Base-by-base conservation (phyloP, 2,329 filamentous ascomycete genomes). In the Mycosphaerelloides madeirae region DNA sequence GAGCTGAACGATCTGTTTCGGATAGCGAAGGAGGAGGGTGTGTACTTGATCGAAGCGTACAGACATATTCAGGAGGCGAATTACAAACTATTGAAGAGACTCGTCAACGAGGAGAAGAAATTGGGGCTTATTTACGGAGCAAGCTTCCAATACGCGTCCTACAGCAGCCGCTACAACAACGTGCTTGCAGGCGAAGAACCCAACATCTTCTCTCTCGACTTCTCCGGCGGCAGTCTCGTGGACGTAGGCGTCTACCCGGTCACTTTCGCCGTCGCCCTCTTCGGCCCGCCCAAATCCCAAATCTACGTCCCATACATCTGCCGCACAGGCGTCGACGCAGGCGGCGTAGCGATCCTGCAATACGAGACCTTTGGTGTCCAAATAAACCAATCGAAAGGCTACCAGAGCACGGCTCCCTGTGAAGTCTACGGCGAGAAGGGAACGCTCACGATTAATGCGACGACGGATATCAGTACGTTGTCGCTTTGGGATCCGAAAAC, bases 21-120 rank as follows among this genome's bases (percentile, higher is more conserved):
- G 13, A 57, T 68, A 12, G 69, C 71, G 1, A 61, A 68, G 33
- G 56, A 61, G 29, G 65, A 72, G 16, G 58, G 61, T 13, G 63
- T 73, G 8, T 67, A 69, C 48, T 55, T 75, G 12, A 65, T 75
- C 44, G 72, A 75, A 59, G 72, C 72, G 13, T 74, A 66, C 62
- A 62, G 72, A 29, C 72, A 75, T 54, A 67, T 74, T 38, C 72
- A 74, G 59, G 72, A 75, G 59, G 60, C 63, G 32, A 74, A 74
- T 57, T 75, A 71, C 65, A 68, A 69, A 43, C 57, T 68, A 22
- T 55, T 74, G 25, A 68, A 69, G 34, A 48, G 57, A 6, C 29
- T 56, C 2, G 31, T 68, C 31, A 55, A 55, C 8, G 59, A 72
- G 14, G 55, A 66, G 33, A 56, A 62, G 31, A 58, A 58, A n/a